Evolutionary conservation across 495 filamentous ascomycete species (phyloP).

Genomic region (Xylaria acuta): DNA sequence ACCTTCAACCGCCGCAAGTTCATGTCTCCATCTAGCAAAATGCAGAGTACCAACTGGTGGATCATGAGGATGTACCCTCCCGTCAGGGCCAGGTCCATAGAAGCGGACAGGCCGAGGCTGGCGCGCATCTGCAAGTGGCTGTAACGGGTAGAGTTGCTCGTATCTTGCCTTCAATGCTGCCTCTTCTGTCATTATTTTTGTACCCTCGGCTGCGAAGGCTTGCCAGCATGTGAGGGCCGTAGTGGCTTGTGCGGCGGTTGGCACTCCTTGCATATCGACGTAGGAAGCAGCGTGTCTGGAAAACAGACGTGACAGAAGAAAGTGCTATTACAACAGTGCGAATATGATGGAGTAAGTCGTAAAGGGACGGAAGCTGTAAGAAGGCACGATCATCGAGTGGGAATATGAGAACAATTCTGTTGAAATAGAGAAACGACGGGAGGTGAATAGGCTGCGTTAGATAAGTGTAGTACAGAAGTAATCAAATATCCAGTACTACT

Average conservation of each 20-base stretch:
- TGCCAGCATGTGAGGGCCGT: background rate
- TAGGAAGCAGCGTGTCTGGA: background rate
- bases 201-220: constrained; percentile 11
- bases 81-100: constrained; percentile 23
- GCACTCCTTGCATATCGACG: background rate
- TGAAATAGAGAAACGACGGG: background rate
- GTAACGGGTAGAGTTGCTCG: background rate
- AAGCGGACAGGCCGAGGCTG: constrained; percentile 8
- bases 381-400: background rate
- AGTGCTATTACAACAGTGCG: background rate
- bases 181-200: background rate
- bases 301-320: background rate
- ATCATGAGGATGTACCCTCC: background rate
- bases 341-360: background rate
- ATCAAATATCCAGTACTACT: too few species aligned
- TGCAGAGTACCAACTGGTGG: constrained; percentile 21
- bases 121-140: background rate
- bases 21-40: constrained; percentile 14
- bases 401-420: background rate
- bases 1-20: background rate
- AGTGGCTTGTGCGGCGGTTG: background rate
- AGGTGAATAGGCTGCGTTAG: too few species aligned
- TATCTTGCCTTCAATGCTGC: background rate
- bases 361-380: background rate
- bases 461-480: too few species aligned